phyloP scores from a whole-genome alignment of 805 yeast species.

The Cyberlindnera maclurae region DNA sequence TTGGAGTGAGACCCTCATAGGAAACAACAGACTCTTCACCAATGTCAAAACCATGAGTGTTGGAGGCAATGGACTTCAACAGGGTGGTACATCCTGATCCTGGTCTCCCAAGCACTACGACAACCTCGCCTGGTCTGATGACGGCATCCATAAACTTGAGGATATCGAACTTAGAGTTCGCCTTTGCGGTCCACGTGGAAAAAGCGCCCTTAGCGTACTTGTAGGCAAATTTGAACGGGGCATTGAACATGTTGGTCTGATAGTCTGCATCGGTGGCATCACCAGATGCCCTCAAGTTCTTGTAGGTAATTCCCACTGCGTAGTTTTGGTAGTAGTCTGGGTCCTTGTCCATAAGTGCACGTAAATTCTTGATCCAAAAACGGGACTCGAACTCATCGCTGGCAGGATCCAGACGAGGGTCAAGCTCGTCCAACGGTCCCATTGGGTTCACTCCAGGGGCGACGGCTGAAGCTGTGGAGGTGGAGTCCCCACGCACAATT shows the following conservation, averaged over 20 bases:
- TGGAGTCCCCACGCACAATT: constrained; percentile 1
- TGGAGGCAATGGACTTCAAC: constrained; percentile 47
- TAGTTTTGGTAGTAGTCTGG: constrained; percentile 55
- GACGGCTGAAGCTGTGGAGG: constrained; percentile 17
- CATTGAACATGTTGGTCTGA: constrained; percentile 52
- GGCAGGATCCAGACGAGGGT: constrained; percentile 51
- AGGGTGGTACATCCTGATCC: constrained; percentile 68
- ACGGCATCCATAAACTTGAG: constrained; percentile 50
- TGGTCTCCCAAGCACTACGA: constrained; percentile 74
- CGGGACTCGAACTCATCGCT: constrained; percentile 46
- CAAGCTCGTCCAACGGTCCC: constrained; percentile 21
- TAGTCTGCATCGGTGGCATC: constrained; percentile 54
- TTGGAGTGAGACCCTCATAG: constrained; percentile 41
- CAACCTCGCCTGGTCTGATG: constrained; percentile 55
- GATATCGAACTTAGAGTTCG: constrained; percentile 33
- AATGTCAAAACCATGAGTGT: constrained; percentile 49
- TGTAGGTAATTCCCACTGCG: constrained; percentile 50
- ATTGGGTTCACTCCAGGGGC: constrained; percentile 36
- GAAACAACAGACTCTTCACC: constrained; percentile 38
- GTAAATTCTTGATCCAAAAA: constrained; percentile 59
- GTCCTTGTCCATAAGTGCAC: constrained; percentile 43
- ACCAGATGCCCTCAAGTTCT: constrained; percentile 56
- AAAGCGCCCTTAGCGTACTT: constrained; percentile 11
- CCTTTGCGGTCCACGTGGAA: constrained; percentile 17
- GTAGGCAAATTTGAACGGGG: constrained; percentile 22